Base-by-base conservation (phyloP, 768 basidiomycete species). In the Boletellus emodensis region DNA sequence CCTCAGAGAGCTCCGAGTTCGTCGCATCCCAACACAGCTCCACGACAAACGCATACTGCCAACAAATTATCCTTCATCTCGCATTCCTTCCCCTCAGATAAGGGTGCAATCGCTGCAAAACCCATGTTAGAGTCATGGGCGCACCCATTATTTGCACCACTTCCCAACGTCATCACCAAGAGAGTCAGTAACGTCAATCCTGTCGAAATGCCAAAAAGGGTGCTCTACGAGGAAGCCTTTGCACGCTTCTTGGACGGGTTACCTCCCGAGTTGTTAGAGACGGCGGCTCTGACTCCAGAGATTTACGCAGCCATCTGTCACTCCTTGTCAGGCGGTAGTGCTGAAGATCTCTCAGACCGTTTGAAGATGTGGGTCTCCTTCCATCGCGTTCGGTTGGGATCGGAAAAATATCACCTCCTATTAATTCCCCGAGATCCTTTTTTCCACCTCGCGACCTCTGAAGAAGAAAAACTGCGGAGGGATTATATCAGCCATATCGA, bases 351-450 rank as follows among this genome's bases (percentile, higher is more conserved):
- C 30, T 63, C 75, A 9, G 67, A 71, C 56, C 78, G 79, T 32
- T 58, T 69, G 53, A 74, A 70, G 44, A 72, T 76, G 53, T 87
- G 85, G 85, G 61, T 74, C 13, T 63, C 72, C 15, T 76, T 78
- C 57, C 84, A 87, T 59, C 82, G 83, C 51, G 70, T 85, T 39
- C 78, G 78, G 48, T 71, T 78, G 33, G 85, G 84, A 15, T 85
- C 84, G 18, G 72, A 77, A 42, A 81, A 77, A 55, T 74, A 74
- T 55, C 72, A 77, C 49, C 72, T 86, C 36, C 71, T 87, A 38
- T 64, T 87, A 11, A 71, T 78, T 36, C 85, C 84, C 4, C 74
- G 81, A 11, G 85, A 87, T 44, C 70, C 78, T 15, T 76, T 77
- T 52, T 85, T 79, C 62, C 71, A 74, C 34, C 70, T 81, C 56